Evolutionary conservation across 176 grass and related monocot genomes (phyloP).

Genomic region (Paspalum notatum): DNA sequence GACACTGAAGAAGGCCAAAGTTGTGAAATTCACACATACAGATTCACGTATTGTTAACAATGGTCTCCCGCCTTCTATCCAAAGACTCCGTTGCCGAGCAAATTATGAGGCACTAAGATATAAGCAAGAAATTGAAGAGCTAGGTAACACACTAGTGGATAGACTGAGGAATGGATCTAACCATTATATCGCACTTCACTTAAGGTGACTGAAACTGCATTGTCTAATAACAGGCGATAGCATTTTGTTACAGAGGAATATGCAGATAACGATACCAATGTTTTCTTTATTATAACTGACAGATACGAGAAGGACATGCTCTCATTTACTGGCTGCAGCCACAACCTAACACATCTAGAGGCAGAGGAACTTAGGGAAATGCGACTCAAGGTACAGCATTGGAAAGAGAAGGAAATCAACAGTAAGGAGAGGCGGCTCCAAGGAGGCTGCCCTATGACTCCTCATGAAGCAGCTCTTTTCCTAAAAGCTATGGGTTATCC

Average conservation of each 20-base stretch:
- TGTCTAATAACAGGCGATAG: conserved; percentile 20
- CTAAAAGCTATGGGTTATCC: conserved; percentile 98
- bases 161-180: conserved; percentile 81
- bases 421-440: conserved; percentile 75
- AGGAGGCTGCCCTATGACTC: conserved; percentile 98
- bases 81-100: conserved; percentile 79
- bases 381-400: conserved; percentile 78
- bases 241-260: conserved; percentile 13
- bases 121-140: conserved; percentile 67
- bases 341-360: conserved; percentile 79
- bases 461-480: conserved; percentile 78
- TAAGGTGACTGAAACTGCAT: conserved; percentile 63
- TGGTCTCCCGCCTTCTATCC: conserved; percentile 79
- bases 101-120: conserved; percentile 88
- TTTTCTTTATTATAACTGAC: conserved; percentile 38
- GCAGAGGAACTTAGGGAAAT: conserved; percentile 70
- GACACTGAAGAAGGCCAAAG: conserved; percentile 74
- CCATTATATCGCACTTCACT: conserved; percentile 94
- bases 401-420: conserved; percentile 97
- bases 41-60: conserved; percentile 91
- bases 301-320: conserved; percentile 99
- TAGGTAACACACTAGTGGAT: conserved; percentile 72
- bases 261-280: conserved; percentile 18
- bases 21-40: conserved; percentile 84
- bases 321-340: conserved; percentile 92